A percentile compares a stretch with the other conserved stretches of the same genome.
Conservation (phyloP, 2,329 filamentous ascomycete species). For the Fusarium fracticaudum region DNA sequence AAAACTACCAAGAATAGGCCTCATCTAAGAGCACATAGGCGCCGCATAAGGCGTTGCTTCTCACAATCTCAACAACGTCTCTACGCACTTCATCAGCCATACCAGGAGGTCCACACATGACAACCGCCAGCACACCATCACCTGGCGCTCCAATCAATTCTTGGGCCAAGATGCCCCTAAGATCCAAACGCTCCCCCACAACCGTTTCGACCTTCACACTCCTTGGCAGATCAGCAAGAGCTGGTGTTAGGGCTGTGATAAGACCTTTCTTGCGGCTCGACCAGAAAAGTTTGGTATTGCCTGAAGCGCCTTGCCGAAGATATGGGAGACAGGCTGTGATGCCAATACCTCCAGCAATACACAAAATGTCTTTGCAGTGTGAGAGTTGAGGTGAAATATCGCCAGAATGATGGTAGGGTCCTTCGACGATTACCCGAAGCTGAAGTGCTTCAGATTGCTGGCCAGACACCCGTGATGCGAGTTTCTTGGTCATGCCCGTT, state of each 20-base stretch:
- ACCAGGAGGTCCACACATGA: conserved; percentile 43
- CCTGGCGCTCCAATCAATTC: conserved; percentile 25
- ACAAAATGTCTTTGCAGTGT: conserved; percentile 41
- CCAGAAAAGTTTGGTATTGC: conserved; percentile 40
- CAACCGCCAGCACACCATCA: conserved; percentile 35
- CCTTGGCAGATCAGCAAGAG: conserved; percentile 20
- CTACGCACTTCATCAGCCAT: conserved; percentile 46
- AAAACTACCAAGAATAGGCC: conserved; percentile 41
- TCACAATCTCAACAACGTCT: conserved; percentile 35
- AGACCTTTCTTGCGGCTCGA: conserved; percentile 35
- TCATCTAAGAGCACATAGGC: conserved; percentile 42
- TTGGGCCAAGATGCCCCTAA: conserved; percentile 33
- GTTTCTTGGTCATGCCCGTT: conserved; percentile 36
- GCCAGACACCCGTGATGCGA: conserved; percentile 14
- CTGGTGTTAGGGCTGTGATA: conserved; percentile 16
- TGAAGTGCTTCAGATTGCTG: background rate
- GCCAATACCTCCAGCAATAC: conserved; percentile 48
- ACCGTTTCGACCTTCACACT: conserved; percentile 35
- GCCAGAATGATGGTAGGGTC: conserved; percentile 40
- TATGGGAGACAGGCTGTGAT: conserved; percentile 46
- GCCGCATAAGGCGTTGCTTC: conserved; percentile 20
- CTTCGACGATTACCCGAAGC: conserved; percentile 43
- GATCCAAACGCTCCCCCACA: conserved; percentile 36
- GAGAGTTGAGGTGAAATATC: conserved; percentile 27
- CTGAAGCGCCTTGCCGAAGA: conserved; percentile 20